Base-by-base conservation (phyloP, 2,329 filamentous ascomycete species). In the Paradendryphiella salina region DNA sequence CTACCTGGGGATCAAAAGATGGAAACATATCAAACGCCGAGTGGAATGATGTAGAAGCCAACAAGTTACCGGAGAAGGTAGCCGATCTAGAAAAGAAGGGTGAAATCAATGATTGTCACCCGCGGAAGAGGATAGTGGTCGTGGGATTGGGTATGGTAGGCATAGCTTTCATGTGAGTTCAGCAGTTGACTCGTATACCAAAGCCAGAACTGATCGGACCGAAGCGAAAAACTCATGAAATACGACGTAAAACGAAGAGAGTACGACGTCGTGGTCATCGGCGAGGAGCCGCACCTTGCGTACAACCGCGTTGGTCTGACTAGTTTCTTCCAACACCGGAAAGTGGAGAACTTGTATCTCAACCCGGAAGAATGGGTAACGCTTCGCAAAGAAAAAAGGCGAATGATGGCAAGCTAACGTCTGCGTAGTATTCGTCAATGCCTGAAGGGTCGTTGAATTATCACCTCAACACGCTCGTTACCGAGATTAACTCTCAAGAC, bases 121-220 rank as follows among this genome's bases (percentile, higher is more conserved):
- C 39, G 13, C 77, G 83, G 55, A 90, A 89, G 71, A 85, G 81
- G 66, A 76, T 95, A 29, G 90, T 95, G 2, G 85, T 96, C 31
- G 89, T 96, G 32, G 91, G 91, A 8, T 75, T 96, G 74, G 91
- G 91, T 2, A 96, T 96, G 92, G 91, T 96, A 36, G 90, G 88
- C 32, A 87, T 94, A 61, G 86, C 88, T 34, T 93, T 95, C 71
- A 90, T 95, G 88, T 93, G 76, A 80, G 87, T 79, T 7, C 13
- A 9, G 4, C 13, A 10, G 15, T 3, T 3, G 9, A n/a, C 9
- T 5, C 7, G 2, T 1, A 21, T 11, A 13, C 11, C 10, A 23
- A 2, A 28, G 32, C 13, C 2, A 6, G 2, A 28, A 18, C 31
- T 40, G 17, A 53, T 63, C n/a, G 58, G 13, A 5, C 0, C 0